Evolutionary conservation across 768 basidiomycete genomes (phyloP).

Genomic region (Cystobasidium tubakii): DNA sequence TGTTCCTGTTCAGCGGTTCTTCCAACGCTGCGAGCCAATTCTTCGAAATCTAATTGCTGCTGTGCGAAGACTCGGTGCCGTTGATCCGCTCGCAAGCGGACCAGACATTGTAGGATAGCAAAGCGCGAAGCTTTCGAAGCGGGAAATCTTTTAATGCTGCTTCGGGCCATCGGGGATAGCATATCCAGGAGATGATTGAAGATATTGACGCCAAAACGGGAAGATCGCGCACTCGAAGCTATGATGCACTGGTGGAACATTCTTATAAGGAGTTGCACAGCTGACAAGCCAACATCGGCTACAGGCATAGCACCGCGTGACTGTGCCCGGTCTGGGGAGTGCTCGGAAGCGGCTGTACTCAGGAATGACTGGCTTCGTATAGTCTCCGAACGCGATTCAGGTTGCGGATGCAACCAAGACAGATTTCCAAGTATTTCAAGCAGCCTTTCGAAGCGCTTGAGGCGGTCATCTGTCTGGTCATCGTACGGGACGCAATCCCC

Average conservation of each 20-base stretch:
- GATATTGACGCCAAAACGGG: conserved; percentile 48
- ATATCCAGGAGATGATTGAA: conserved; percentile 52
- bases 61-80: conserved; percentile 77
- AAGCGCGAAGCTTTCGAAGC: conserved; percentile 59
- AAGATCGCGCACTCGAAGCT: neutral
- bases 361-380: conserved; percentile 3
- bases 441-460: neutral
- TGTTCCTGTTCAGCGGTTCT: neutral
- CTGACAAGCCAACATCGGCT: conserved; percentile 18
- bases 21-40: conserved; percentile 36
- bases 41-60: conserved; percentile 52
- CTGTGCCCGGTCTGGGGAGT: neutral
- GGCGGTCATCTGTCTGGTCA: neutral
- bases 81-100: conserved; percentile 80
- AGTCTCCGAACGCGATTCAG: neutral
- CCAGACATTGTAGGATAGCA: conserved; percentile 72
- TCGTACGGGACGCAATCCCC: conserved; percentile 1
- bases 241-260: conserved; percentile 27
- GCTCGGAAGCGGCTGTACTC: neutral
- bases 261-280: conserved; percentile 15
- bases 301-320: neutral
- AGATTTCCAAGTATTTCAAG: neutral
- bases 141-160: neutral
- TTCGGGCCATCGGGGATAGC: conserved; percentile 42
- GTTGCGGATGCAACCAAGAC: neutral